Evolutionary conservation across 805 yeast species (phyloP), one percentile per base, ranked within the genome.

Genomic region (Pichia membranifaciens): DNA sequence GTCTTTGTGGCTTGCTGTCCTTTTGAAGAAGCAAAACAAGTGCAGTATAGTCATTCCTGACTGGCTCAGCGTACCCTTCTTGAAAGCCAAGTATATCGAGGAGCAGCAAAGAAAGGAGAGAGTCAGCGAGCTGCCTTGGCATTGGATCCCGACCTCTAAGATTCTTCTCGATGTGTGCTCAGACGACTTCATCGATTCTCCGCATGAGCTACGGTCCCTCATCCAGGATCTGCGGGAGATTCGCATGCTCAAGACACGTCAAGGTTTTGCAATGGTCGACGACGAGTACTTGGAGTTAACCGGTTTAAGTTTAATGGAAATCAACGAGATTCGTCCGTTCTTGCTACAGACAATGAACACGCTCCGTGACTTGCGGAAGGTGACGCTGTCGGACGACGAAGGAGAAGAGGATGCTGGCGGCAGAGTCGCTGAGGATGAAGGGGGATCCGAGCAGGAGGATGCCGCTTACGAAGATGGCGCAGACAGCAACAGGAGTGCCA

Each of bases 201-300:
- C 85, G 0, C 86, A 85, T 57, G 82, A 76, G 48, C 65, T 91
- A 22, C 69, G 93, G 42, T 76, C 86, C 2, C 62, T 81, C 15
- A 68, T 91, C 3, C 95, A 89, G 57, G 97, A 91, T 57, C 69
- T 93, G 45, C 72, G 93, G 36, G 98, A 93, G 66, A 72, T 89
- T 5, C 71, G 99, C 38, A 76, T 81, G 54, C 77, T 85, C 28
- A 93, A 93, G 60, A 82, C 89, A 2, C 73, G 93, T 44, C 80
- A 81, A 48, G 98, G 98, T 58, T 68, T 91, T 39, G 69, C 73
- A 41, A 82, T 82, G 52, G 68, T 91, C 51, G 91, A 91, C 66
- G 95, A 86, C 52, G 78, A 84, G 18, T 87, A 90, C 65, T 72
- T 91, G 51, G 87, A 82, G 59, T 70, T 91, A 62, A 91, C 89